phyloP scores from a whole-genome alignment of 805 yeast genomes.

The Suhomyces xylopsoci region DNA sequence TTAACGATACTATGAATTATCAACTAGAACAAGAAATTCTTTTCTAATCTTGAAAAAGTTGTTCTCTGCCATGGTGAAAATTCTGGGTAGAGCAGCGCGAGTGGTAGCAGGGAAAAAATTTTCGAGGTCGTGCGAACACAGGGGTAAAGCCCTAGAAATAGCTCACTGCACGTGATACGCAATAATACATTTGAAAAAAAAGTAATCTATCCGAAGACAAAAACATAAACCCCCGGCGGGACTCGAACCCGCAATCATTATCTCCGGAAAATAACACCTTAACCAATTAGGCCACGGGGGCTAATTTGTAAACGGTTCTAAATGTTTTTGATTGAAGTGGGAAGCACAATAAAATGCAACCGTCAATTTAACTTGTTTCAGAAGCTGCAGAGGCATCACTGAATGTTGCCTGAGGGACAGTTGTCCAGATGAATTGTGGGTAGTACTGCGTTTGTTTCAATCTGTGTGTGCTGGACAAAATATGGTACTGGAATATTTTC shows the following conservation, averaged over 20 bases:
- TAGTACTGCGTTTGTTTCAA: too few species aligned
- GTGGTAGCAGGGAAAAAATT: conserved; percentile 8
- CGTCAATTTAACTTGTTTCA: background rate
- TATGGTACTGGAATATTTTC: background rate
- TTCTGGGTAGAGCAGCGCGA: conserved; percentile 3
- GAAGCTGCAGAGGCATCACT: background rate
- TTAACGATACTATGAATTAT: conserved; percentile 16
- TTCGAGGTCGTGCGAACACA: conserved; percentile 5
- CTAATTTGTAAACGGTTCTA: conserved; percentile 14
- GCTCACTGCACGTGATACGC: background rate
- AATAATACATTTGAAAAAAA: background rate
- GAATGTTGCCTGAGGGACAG: background rate
- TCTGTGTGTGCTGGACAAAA: background rate
- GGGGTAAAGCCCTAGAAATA: conserved; percentile 4
- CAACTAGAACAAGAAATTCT: background rate
- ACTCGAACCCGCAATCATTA: conserved; percentile 76
- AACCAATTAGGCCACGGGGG: conserved; percentile 75
- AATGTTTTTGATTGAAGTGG: background rate
- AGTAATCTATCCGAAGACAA: background rate
- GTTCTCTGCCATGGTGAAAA: conserved; percentile 4
- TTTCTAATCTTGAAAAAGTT: conserved; percentile 1
- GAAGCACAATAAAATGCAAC: too few species aligned
- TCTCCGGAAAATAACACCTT: conserved; percentile 72
- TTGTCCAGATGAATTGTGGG: background rate
- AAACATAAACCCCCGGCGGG: conserved; percentile 61